phyloP scores from a whole-genome alignment of 2,329 filamentous ascomycete genomes.

The Ascochyta viciae-villosae region DNA sequence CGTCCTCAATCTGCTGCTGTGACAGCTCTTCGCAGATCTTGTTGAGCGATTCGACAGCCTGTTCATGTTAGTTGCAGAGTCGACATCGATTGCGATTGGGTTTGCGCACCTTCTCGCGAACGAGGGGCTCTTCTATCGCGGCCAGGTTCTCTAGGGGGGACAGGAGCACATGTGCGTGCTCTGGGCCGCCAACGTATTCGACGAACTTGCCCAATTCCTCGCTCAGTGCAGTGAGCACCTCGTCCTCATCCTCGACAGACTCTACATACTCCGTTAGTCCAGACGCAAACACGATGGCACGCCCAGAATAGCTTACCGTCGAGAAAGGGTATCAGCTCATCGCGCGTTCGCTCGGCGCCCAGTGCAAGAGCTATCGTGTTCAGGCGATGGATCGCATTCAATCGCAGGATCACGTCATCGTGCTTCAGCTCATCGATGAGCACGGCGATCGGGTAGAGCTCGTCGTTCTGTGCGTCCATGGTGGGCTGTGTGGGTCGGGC shows the following conservation, averaged over 20 bases:
- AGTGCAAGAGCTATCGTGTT: conserved; percentile 97
- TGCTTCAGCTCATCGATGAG: conserved; percentile 99
- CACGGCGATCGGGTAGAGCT: conserved; percentile 99
- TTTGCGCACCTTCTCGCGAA: conserved; percentile 84
- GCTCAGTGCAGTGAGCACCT: conserved; percentile 94
- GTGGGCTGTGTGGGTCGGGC: conserved; percentile 32
- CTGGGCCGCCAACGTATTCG: conserved; percentile 94
- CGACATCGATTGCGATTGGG: too few species aligned
- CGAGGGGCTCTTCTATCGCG: conserved; percentile 96
- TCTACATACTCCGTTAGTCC: conserved; percentile 65
- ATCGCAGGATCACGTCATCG: conserved; percentile 95
- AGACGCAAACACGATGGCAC: not conserved
- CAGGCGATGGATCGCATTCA: conserved; percentile 97
- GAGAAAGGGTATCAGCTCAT: conserved; percentile 98
- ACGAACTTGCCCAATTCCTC: conserved; percentile 97
- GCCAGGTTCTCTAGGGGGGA: conserved; percentile 97
- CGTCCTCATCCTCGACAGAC: conserved; percentile 98
- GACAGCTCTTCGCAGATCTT: conserved; percentile 97
- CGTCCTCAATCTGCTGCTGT: conserved; percentile 90
- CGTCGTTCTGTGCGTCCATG: conserved; percentile 97
- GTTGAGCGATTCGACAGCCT: conserved; percentile 99
- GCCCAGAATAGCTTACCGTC: conserved; percentile 73
- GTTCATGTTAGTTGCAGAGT: conserved; percentile 38
- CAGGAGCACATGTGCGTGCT: conserved; percentile 93
- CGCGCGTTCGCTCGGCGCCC: conserved; percentile 93